A percentile compares a stretch with the other conserved stretches of the same genome.
These are phyloP conservation scores for Leishmania tarentolae DNA, from an alignment of 208 protist genomes.

Conservation along the genomic window DNA sequence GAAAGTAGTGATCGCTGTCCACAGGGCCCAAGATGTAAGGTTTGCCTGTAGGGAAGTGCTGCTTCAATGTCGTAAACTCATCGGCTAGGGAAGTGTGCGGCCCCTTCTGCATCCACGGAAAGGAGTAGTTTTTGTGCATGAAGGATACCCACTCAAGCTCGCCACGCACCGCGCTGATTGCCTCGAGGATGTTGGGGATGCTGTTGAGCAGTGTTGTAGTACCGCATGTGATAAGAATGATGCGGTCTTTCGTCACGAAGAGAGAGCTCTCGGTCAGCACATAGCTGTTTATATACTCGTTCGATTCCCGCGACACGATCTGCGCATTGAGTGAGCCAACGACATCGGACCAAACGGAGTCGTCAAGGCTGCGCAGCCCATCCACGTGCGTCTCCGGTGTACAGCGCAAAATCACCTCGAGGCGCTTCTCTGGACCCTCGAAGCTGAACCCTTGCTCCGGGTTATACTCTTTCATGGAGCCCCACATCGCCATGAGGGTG, in stretches of 20 bases:
- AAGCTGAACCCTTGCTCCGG: constrained; percentile 85
- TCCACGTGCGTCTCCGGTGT: constrained; percentile 67
- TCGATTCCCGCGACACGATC: constrained; percentile 83
- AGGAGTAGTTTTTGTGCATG: constrained; percentile 94
- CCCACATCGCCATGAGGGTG: constrained; percentile 91
- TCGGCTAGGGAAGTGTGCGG: constrained; percentile 84
- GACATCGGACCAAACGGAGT: constrained; percentile 70
- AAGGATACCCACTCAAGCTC: constrained; percentile 92
- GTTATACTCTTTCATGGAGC: constrained; percentile 76
- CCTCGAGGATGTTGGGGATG: constrained; percentile 80
- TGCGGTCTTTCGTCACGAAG: constrained; percentile 92
- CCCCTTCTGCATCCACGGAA: constrained; percentile 89
- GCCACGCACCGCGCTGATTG: constrained; percentile 71
- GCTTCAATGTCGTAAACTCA: constrained; percentile 81
- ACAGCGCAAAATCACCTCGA: constrained; percentile 86
- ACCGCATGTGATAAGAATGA: constrained; percentile 95
- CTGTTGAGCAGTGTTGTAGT: constrained; percentile 93
- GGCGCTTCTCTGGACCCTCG: constrained; percentile 92
- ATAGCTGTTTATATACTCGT: constrained; percentile 91
- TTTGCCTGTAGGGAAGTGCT: constrained; percentile 78
- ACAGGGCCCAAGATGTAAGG: constrained; percentile 92
- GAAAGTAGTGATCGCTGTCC: constrained; percentile 92
- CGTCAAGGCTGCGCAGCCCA: constrained; percentile 68
- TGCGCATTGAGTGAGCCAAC: constrained; percentile 81
- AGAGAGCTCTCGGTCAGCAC: constrained; percentile 93